Percentiles rank a stretch among this genome's conserved stretches.
Evolutionary conservation across 768 basidiomycete genomes (phyloP).

Genomic region (Lactarius evosmus): DNA sequence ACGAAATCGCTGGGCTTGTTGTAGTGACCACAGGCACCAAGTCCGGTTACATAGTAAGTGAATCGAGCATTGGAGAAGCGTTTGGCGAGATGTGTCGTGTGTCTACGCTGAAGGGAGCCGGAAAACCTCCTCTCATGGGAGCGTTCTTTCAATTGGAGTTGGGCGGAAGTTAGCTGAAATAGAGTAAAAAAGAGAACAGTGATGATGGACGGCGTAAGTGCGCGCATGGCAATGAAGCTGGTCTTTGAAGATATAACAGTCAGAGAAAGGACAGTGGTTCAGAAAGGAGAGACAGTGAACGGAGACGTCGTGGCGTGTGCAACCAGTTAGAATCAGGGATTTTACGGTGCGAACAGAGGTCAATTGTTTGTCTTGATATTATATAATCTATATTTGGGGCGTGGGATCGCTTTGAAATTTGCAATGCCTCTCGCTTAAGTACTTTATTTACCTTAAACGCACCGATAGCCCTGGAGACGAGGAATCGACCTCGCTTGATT

Average conservation of each 20-base stretch:
- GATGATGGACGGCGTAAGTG: neutral
- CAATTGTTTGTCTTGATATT: too few relatives aligned
- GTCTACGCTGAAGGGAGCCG: neutral
- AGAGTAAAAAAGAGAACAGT: neutral
- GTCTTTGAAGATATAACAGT: neutral
- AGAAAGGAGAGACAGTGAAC: neutral
- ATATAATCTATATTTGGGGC: neutral
- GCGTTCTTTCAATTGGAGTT: neutral
- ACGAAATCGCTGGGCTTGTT: constrained; percentile 46
- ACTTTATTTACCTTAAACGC: too few relatives aligned
- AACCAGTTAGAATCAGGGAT: neutral
- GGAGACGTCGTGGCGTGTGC: neutral
- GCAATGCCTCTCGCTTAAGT: too few relatives aligned
- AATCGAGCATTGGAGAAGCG: constrained; percentile 42
- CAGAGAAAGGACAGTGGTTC: neutral
- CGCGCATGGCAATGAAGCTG: neutral
- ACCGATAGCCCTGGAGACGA: too few relatives aligned
- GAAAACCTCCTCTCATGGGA: neutral
- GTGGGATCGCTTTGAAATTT: too few relatives aligned
- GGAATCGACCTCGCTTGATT: too few relatives aligned
- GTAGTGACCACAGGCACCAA: constrained; percentile 52
- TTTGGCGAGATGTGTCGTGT: constrained; percentile 30
- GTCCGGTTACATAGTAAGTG: constrained; percentile 55
- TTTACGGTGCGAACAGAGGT: too few relatives aligned
- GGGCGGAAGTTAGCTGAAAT: neutral